Conservation (phyloP, 148 eudicot genomes). For the Arctostaphylos glauca region DNA sequence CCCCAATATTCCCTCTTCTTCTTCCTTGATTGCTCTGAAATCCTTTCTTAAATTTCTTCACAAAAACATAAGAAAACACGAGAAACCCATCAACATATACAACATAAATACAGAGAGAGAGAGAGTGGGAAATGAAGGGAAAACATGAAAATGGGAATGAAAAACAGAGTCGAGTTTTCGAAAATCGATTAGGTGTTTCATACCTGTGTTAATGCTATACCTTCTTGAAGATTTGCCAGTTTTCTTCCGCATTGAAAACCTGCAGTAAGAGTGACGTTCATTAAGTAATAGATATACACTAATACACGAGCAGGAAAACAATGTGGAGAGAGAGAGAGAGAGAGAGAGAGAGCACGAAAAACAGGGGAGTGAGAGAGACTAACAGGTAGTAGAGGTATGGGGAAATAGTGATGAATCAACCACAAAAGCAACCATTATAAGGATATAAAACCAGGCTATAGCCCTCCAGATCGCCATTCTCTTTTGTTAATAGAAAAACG, state of each 20-base stretch:
- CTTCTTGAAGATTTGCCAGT: not conserved
- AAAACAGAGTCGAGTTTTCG: not conserved
- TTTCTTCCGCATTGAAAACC: conserved; percentile 10
- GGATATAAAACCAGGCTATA: not conserved
- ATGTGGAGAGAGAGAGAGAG: not conserved
- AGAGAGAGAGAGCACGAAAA: not conserved
- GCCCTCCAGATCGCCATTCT: conserved; percentile 10
- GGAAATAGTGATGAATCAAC: not conserved
- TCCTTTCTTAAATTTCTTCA: not conserved
- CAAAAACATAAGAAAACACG: not conserved
- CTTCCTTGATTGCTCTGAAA: not conserved
- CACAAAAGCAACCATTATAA: not conserved
- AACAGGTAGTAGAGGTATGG: not conserved
- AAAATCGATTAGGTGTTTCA: not conserved
- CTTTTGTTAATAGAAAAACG: not conserved
- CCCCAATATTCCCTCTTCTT: not conserved
- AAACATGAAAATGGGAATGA: not conserved
- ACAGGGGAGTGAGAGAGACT: not conserved
- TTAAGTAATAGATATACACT: not conserved
- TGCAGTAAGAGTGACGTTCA: not conserved
- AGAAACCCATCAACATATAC: not conserved
- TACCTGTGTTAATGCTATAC: not conserved
- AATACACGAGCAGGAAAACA: not conserved
- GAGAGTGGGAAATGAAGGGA: not conserved
- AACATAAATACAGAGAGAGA: not conserved